Base-by-base conservation (phyloP, 2,329 filamentous ascomycete genomes). In the Trichoderma sp. region DNA sequence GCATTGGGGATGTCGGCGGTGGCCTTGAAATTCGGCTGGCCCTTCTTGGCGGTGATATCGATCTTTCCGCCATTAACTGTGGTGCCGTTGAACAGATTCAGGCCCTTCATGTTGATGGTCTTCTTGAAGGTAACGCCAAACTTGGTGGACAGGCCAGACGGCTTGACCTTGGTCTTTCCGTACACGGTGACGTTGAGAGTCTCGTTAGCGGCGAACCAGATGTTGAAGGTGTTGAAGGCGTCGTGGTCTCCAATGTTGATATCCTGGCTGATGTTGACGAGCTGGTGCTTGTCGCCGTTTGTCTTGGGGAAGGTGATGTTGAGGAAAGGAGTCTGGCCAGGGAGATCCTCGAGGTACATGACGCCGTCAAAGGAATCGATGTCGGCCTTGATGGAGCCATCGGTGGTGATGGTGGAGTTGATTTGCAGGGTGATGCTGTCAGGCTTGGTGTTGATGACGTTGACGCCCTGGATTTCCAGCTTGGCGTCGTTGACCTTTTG, bases 1-100 rank as follows among this genome's bases (percentile, higher is more conserved):
- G 83, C 84, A 77, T 92, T 92, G 72, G 88, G 88, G 62, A 92
- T 89, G 68, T 81, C 81, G 69, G 85, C 84, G 16, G 81, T 85
- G 73, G 85, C 89, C 63, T 84, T 79, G 79, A 92, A 89, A 80
- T 91, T 92, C 75, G 85, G 83, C 27, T 82, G 84, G 65, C 84
- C 80, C 11, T 75, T 71, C 66, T 82, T 75, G 16, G 74, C 69
- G 33, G 76, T 73, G 24, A 83, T 73, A 40, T 81, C 77, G 72
- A 90, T 83, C 53, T 79, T 79, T 71, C 86, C 83, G 52, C 87
- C 80, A 65, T 78, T 81, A 69, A 90, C 84, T 35, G 78, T 76
- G 62, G 87, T 84, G 62, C 88, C 88, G 53, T 81, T 75, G 72
- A 92, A 87, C 70, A 83, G 81, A 75, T 88, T 87, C 19, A 86